Evolutionary conservation across 768 basidiomycete genomes (phyloP).

Genomic region (Phallus indusiatus): DNA sequence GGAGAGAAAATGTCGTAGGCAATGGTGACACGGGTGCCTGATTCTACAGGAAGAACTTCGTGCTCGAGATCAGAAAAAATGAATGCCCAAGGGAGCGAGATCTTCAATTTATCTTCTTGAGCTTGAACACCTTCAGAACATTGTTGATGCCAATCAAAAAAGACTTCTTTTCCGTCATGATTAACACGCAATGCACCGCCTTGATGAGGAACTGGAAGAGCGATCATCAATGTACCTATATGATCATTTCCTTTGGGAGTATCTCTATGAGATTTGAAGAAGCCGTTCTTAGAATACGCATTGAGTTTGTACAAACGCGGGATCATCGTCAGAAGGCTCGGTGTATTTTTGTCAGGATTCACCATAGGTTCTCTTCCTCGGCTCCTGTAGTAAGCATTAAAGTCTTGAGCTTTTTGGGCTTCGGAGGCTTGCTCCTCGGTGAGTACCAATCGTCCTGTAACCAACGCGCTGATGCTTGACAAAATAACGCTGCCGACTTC

Average conservation of each 20-base stretch:
- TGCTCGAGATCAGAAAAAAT: conserved; percentile 34
- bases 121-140: neutral
- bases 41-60: conserved; percentile 26
- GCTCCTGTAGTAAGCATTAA: no score
- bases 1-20: conserved; percentile 17
- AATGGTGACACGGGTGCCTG: no score
- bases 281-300: no score
- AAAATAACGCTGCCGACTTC: conserved; percentile 17
- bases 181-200: conserved; percentile 9
- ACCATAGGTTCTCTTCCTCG: conserved; percentile 20
- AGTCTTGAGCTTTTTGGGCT: no score
- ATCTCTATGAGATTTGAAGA: conserved; percentile 14
- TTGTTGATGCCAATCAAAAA: conserved; percentile 1
- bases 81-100: conserved; percentile 19
- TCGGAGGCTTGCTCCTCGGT: conserved; percentile 15
- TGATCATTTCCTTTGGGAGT: conserved; percentile 8
- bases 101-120: neutral
- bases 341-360: conserved; percentile 38
- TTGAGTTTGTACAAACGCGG: no score
- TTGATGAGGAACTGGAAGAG: conserved; percentile 9
- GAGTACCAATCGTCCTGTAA: conserved; percentile 15
- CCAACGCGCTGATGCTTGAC: conserved; percentile 8
- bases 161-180: conserved; percentile 4
- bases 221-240: conserved; percentile 11
- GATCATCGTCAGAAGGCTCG: neutral